Percentiles rank a stretch among this genome's conserved stretches.
phyloP scores from a whole-genome alignment of 805 yeast species.

The Kuraishia piskuri region DNA sequence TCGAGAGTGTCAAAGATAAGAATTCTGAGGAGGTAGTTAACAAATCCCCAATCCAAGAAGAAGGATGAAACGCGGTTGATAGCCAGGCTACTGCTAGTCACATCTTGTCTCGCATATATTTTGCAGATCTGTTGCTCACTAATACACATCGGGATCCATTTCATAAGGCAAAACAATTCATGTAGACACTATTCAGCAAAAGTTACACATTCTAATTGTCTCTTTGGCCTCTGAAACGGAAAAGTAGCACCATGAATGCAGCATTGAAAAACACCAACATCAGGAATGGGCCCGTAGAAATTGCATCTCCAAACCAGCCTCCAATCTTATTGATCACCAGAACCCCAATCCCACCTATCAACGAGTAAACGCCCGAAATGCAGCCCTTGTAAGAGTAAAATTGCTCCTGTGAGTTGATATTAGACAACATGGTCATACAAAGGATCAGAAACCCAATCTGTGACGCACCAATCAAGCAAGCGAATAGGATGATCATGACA shows the following conservation, averaged over 20 bases:
- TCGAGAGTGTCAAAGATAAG: too few species aligned
- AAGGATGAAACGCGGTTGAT: too few species aligned
- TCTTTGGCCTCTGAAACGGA: not conserved
- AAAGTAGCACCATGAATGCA: not conserved
- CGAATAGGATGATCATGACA: constrained; percentile 26
- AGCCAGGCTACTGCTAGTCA: too few species aligned
- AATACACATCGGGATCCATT: too few species aligned
- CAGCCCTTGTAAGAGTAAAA: constrained; percentile 46
- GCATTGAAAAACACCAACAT: constrained; percentile 12
- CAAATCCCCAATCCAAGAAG: too few species aligned
- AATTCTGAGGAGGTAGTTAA: too few species aligned
- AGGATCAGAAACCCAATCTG: constrained; percentile 56
- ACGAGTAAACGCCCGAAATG: constrained; percentile 60
- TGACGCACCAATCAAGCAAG: constrained; percentile 45
- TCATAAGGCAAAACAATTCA: too few species aligned
- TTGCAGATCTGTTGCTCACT: too few species aligned
- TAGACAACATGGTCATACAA: constrained; percentile 47
- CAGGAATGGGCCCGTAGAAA: constrained; percentile 53
- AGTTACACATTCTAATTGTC: not conserved
- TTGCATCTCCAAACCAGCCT: constrained; percentile 48
- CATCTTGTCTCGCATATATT: too few species aligned
- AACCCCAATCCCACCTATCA: constrained; percentile 63
- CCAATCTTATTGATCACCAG: constrained; percentile 52
- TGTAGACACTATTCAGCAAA: not conserved
- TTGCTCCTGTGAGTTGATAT: constrained; percentile 30